Evolutionary conservation across 306 rosid genomes (phyloP).

Genomic region (Pyrus bretschneideri): DNA sequence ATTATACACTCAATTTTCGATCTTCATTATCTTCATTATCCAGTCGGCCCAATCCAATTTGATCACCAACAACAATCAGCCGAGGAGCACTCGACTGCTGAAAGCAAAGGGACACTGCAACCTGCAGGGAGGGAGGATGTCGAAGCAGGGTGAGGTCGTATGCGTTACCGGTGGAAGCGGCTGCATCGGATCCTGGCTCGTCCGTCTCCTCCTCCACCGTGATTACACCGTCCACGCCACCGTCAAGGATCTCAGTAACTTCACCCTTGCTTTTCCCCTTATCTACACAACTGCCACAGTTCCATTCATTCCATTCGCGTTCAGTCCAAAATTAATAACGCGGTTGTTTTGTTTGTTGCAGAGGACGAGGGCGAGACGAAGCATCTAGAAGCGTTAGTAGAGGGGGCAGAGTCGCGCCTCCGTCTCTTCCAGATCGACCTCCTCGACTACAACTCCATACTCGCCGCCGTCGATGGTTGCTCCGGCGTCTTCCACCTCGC

Average conservation of each 20-base stretch:
- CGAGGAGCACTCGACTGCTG: neutral
- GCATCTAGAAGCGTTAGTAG: constrained; percentile 41
- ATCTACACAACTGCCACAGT: neutral
- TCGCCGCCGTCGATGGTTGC: constrained; percentile 59
- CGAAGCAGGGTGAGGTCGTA: too few relatives aligned
- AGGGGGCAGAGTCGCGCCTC: too few relatives aligned
- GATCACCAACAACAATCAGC: too few relatives aligned
- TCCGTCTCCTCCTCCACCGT: too few relatives aligned
- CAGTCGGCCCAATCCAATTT: too few relatives aligned
- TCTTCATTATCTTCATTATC: too few relatives aligned
- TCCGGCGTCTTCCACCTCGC: constrained; percentile 83
- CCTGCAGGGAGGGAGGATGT: neutral
- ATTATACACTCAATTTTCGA: too few relatives aligned
- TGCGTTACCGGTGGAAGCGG: too few relatives aligned
- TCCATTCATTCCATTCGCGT: neutral
- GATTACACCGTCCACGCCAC: constrained; percentile 76
- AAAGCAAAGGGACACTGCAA: neutral
- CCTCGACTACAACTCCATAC: constrained; percentile 45
- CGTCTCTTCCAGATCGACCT: constrained; percentile 77
- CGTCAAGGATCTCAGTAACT: constrained; percentile 57
- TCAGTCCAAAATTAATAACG: neutral
- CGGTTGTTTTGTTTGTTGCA: constrained; percentile 11
- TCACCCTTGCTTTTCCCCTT: neutral
- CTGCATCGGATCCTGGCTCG: too few relatives aligned
- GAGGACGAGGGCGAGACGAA: constrained; percentile 67